Base-by-base conservation (phyloP, 2,329 filamentous ascomycete genomes). In the Sodiomyces alkalinus region DNA sequence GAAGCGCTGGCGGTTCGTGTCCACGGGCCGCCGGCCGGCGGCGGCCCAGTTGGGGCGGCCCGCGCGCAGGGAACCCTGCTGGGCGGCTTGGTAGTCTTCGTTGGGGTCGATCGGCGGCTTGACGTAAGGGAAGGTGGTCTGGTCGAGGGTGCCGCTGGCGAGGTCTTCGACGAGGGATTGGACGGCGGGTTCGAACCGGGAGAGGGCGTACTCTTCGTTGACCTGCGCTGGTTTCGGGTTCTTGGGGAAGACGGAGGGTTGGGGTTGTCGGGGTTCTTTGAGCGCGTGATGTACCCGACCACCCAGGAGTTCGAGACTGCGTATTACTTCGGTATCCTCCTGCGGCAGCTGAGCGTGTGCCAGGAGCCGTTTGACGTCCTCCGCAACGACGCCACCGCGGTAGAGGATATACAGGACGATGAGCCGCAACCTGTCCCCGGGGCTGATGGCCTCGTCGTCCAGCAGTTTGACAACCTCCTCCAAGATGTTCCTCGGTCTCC, bases 21-120 rank as follows among this genome's bases (percentile, higher is more conserved):
- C 87, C 2, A 52, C 34, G 64, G 71, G 33, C 60, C 74, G 69
- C 25, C 78, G 67, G 23, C 83, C 75, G 7, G 80, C 77, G 29
- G 82, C 81, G 2, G 90, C 90, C 90, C 90, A 98, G 22, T 86
- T 93, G 2, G 87, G 90, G 44, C 93, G 92, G 11, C 85, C 85
- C 7, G 82, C 81, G 33, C 90, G 79, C 15, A 98, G 66, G 10
- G 87, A 96, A 9, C 80, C 72, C 39, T 80, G 67, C 16, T 68
- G 55, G 4, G 56, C 60, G 5, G 62, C 58, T 24, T 69, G 44
- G 20, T 69, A 54, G 34, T 76, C 69, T 32, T 70, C 66, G 35
- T 69, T 67, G 11, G 64, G 60, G 40, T 77, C 74, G 22, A 74
- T 53, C 5, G 78, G 74, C 4, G 77, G 76, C 35, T 79, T 76